Evolutionary conservation across 306 rosid genomes (phyloP).

Genomic region (Cucurbita pepo): DNA sequence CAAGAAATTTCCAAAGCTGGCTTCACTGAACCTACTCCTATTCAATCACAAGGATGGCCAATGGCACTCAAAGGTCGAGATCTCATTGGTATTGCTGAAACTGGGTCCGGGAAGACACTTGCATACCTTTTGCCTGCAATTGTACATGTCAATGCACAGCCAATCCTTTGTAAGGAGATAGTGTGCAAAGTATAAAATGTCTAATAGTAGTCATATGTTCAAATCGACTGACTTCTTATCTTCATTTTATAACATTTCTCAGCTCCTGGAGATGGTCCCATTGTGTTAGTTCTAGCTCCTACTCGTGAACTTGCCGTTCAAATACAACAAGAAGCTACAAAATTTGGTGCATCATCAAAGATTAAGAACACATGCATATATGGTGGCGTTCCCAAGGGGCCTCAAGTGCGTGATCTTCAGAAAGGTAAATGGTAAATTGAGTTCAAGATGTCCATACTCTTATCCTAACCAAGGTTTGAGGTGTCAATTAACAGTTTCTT

Average conservation of each 20-base stretch:
- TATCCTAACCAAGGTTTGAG: not conserved
- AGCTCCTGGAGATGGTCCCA: slow-evolving; percentile 98
- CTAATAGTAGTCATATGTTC: not conserved
- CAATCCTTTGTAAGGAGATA: slow-evolving; percentile 50
- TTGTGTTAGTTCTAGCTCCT: slow-evolving; percentile 90
- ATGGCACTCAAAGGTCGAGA: slow-evolving; percentile 98
- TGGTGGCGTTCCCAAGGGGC: slow-evolving; percentile 99
- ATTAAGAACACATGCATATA: slow-evolving; percentile 92
- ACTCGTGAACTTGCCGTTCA: slow-evolving; percentile 98
- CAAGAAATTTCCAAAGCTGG: slow-evolving; percentile 85
- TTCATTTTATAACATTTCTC: slow-evolving; percentile 6
- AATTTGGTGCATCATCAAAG: slow-evolving; percentile 95
- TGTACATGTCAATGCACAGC: slow-evolving; percentile 97
- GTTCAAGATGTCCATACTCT: slow-evolving; percentile 4
- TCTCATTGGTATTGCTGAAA: slow-evolving; percentile 95
- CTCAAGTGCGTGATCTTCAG: slow-evolving; percentile 98
- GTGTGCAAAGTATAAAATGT: slow-evolving; percentile 1
- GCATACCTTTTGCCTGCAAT: slow-evolving; percentile 94
- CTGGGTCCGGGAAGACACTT: slow-evolving; percentile 97
- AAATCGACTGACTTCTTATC: not conserved
- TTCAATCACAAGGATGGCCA: slow-evolving; percentile 99
- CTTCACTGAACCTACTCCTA: slow-evolving; percentile 87
- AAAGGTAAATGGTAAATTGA: slow-evolving; percentile 51
- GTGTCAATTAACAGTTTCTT: not conserved
- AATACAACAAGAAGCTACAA: slow-evolving; percentile 84